These are phyloP conservation scores for Acer negundo DNA, from an alignment of 345 rosid species.

Conservation along the genomic window DNA sequence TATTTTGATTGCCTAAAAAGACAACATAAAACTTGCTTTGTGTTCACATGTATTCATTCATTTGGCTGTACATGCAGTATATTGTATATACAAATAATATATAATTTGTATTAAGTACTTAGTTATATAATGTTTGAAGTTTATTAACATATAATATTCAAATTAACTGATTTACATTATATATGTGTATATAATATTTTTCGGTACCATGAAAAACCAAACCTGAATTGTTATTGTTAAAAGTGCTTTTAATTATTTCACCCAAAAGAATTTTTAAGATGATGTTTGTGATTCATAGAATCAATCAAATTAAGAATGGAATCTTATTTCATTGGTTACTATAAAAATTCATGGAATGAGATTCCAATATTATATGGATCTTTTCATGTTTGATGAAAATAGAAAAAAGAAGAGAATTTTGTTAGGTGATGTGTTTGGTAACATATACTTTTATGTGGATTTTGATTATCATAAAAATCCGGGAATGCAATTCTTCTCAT, in stretches of 20 bases:
- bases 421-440: background rate
- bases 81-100: too few species aligned
- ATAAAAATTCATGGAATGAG: background rate
- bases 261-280: background rate
- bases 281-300: too few species aligned
- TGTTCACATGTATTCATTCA: background rate
- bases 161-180: too few species aligned
- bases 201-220: background rate
- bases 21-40: background rate
- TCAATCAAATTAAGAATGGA: background rate
- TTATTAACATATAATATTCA: too few species aligned
- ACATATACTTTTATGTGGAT: background rate
- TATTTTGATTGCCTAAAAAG: background rate
- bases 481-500: background rate
- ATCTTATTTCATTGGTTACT: background rate
- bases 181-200: too few species aligned
- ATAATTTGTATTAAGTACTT: background rate
- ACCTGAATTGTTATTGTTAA: background rate
- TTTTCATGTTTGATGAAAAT: background rate
- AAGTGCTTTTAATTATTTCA: background rate
- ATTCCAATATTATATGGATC: background rate
- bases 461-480: background rate
- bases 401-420: background rate
- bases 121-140: too few species aligned
- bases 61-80: background rate